phyloP scores from a whole-genome alignment of 306 rosid genomes.

The Bauhinia variegata region DNA sequence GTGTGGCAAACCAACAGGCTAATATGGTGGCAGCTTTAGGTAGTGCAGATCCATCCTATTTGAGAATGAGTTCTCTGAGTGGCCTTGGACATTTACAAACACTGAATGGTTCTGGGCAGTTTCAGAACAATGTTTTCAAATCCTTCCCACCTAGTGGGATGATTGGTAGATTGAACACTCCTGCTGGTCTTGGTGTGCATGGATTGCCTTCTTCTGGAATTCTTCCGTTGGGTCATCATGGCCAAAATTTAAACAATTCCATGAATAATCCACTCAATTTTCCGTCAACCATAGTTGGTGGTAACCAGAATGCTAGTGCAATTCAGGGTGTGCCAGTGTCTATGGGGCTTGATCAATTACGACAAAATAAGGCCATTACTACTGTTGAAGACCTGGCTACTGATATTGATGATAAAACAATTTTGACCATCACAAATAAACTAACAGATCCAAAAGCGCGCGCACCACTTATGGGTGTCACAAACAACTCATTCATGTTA shows the following conservation, averaged over 20 bases:
- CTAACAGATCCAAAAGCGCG: slow-evolving; percentile 53
- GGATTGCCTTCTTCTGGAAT: slow-evolving; percentile 70
- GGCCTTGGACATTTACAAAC: slow-evolving; percentile 63
- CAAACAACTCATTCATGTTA: slow-evolving; percentile 49
- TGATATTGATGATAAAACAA: slow-evolving; percentile 46
- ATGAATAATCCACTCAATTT: slow-evolving; percentile 51
- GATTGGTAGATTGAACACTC: slow-evolving; percentile 73
- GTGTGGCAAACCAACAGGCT: slow-evolving; percentile 89
- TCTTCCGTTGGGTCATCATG: slow-evolving; percentile 63
- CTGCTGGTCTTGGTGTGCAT: slow-evolving; percentile 61
- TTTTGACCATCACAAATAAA: slow-evolving; percentile 54
- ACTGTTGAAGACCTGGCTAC: slow-evolving; percentile 48
- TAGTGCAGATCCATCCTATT: slow-evolving; percentile 72
- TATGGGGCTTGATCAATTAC: slow-evolving; percentile 59
- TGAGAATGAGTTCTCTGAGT: slow-evolving; percentile 60
- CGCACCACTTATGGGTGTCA: slow-evolving; percentile 42
- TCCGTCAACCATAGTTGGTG: slow-evolving; percentile 51
- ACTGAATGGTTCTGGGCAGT: no score
- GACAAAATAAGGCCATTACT: slow-evolving; percentile 37
- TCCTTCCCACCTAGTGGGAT: slow-evolving; percentile 72
- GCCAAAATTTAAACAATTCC: slow-evolving; percentile 51
- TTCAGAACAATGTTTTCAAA: slow-evolving; percentile 54
- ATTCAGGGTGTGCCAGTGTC: slow-evolving; percentile 60
- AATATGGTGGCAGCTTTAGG: slow-evolving; percentile 86
- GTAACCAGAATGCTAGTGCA: slow-evolving; percentile 50